phyloP scores from a whole-genome alignment of 257 asterid genomes.

The Hygrophila difformis region DNA sequence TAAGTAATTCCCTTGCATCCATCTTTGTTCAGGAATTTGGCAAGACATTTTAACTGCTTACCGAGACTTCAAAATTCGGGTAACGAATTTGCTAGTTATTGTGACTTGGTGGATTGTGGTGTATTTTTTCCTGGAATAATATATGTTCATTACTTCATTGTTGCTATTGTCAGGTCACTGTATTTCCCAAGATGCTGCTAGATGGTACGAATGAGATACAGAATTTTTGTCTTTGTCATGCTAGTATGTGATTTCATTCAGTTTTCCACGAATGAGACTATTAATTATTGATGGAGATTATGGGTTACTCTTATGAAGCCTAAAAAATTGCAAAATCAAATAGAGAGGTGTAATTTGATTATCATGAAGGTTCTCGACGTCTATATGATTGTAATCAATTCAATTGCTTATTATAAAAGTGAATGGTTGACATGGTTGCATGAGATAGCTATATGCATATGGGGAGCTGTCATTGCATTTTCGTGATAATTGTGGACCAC shows the following conservation, averaged over 20 bases:
- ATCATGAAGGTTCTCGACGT: too few relatives aligned
- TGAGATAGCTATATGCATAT: not conserved
- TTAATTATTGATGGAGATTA: too few relatives aligned
- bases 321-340: too few relatives aligned
- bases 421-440: too few relatives aligned
- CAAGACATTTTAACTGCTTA: constrained; percentile 70
- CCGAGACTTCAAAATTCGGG: constrained; percentile 95
- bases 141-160: constrained; percentile 17
- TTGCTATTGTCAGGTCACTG: constrained; percentile 51
- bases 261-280: too few relatives aligned
- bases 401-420: not conserved
- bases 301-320: too few relatives aligned
- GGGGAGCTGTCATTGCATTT: not conserved
- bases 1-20: too few relatives aligned
- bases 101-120: constrained; percentile 1
- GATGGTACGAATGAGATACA: constrained; percentile 86
- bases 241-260: constrained; percentile 41
- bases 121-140: not conserved
- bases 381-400: not conserved
- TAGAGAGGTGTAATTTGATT: not conserved
- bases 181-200: constrained; percentile 62
- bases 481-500: not conserved
- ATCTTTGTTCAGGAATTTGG: constrained; percentile 57
- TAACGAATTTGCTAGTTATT: constrained; percentile 21
- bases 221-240: constrained; percentile 89